Conservation (phyloP, 202 grass and related monocot genomes). For the Carex sylvatica region DNA sequence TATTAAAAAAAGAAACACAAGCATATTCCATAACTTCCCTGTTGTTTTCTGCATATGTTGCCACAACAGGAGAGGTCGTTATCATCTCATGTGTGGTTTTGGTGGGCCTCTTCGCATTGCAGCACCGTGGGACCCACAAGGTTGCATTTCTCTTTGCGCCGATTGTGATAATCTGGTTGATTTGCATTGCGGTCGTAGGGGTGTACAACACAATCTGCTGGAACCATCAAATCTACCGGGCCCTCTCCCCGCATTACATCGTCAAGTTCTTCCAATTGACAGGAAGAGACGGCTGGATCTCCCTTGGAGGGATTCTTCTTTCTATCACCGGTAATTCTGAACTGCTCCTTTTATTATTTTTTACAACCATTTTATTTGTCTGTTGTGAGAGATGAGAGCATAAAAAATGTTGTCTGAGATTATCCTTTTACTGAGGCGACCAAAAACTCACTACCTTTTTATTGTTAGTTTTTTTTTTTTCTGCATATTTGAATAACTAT, state of each 20-base stretch:
- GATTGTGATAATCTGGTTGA: slow-evolving; percentile 75
- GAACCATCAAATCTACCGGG: slow-evolving; percentile 76
- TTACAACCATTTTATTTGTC: neutral
- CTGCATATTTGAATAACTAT: neutral
- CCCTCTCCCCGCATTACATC: slow-evolving; percentile 77
- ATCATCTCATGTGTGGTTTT: slow-evolving; percentile 84
- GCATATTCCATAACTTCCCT: neutral
- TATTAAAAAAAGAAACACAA: neutral
- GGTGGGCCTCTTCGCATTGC: slow-evolving; percentile 90
- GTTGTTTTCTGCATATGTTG: slow-evolving; percentile 17
- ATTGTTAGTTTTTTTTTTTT: neutral
- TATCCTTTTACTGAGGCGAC: neutral
- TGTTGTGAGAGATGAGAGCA: neutral
- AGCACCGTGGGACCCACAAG: slow-evolving; percentile 91
- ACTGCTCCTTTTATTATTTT: neutral
- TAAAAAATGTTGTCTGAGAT: neutral
- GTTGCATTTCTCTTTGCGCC: slow-evolving; percentile 93
- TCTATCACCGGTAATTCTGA: slow-evolving; percentile 65
- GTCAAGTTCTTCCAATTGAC: slow-evolving; percentile 73
- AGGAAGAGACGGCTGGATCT: slow-evolving; percentile 92
- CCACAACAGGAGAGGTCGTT: slow-evolving; percentile 64
- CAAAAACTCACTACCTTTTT: neutral
- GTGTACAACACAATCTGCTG: slow-evolving; percentile 81
- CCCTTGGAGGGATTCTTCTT: slow-evolving; percentile 93
- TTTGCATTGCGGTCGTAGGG: slow-evolving; percentile 74